phyloP scores from a whole-genome alignment of 306 rosid species.

The Cyamopsis tetragonoloba region DNA sequence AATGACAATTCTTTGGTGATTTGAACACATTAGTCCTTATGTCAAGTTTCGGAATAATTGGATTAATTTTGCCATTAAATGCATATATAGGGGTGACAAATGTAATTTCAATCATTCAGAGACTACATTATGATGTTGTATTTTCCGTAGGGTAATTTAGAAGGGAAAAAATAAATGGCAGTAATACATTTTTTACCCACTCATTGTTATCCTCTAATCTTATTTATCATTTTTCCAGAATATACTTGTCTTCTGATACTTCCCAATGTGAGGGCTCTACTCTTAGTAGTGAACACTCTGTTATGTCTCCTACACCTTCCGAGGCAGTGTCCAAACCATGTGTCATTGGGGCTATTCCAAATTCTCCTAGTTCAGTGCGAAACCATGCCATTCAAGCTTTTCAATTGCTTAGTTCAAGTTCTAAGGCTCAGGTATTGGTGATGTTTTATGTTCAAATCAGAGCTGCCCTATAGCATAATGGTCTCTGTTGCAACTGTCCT shows the following conservation, averaged over 20 bases:
- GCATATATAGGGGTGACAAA: too few species aligned
- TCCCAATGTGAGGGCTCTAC: constrained; percentile 19
- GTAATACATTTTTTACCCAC: background rate
- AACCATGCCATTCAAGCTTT: constrained; percentile 64
- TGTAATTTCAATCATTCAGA: too few species aligned
- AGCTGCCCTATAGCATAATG: background rate
- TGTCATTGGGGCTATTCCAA: constrained; percentile 26
- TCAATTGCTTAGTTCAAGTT: constrained; percentile 47
- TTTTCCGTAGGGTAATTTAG: too few species aligned
- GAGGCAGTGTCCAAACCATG: constrained; percentile 41
- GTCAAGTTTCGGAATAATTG: too few species aligned
- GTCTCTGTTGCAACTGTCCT: background rate
- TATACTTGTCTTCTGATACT: constrained; percentile 46
- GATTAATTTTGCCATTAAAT: too few species aligned
- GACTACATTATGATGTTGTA: too few species aligned
- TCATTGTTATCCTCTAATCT: background rate
- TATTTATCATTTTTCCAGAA: constrained; percentile 34
- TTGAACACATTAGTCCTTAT: too few species aligned
- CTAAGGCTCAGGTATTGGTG: constrained; percentile 64
- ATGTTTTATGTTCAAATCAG: background rate
- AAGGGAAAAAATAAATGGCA: too few species aligned
- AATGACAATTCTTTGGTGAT: too few species aligned
- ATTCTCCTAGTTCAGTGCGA: constrained; percentile 40
- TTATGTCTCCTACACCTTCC: constrained; percentile 22
- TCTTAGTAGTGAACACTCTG: constrained; percentile 30